Evolutionary conservation across 2,329 filamentous ascomycete species (phyloP).

Genomic region (Acrocalymma vagum): DNA sequence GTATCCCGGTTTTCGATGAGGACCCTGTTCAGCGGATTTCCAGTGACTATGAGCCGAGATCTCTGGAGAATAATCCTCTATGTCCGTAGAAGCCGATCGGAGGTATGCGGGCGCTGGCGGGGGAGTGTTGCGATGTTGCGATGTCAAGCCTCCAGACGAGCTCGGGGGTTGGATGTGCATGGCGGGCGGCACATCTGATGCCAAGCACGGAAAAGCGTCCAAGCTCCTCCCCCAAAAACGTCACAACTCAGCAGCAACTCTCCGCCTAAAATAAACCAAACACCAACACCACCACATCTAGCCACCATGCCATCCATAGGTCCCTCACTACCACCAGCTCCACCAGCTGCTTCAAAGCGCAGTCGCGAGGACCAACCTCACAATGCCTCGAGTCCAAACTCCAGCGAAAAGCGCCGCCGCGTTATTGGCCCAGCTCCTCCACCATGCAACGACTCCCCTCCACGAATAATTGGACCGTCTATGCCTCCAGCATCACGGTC

Average conservation of each 20-base stretch:
- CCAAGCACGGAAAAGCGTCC: conserved; percentile 1
- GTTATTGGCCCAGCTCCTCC: conserved; percentile 66
- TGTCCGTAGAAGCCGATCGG: no score
- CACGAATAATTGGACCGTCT: conserved; percentile 60
- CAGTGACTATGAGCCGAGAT: no score
- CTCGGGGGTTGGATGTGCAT: conserved; percentile 5
- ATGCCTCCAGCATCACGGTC: conserved; percentile 55
- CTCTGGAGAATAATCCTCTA: no score
- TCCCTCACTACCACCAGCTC: conserved; percentile 74
- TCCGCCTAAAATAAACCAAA: conserved; percentile 1
- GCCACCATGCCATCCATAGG: conserved; percentile 72
- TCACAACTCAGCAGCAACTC: conserved; percentile 1
- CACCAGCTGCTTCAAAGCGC: conserved; percentile 67
- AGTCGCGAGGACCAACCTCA: conserved; percentile 58
- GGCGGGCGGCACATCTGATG: not conserved
- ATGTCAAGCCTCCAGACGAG: conserved; percentile 27
- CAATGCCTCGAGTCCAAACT: conserved; percentile 49
- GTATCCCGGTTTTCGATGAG: no score
- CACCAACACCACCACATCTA: conserved; percentile 22
- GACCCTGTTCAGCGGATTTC: no score
- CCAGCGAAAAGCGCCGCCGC: conserved; percentile 59
- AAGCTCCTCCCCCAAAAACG: conserved; percentile 19
- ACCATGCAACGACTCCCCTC: conserved; percentile 42
- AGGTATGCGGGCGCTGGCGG: not conserved
- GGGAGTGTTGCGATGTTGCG: conserved; percentile 5